Percentiles rank a stretch among this genome's conserved stretches.
Evolutionary conservation across 2,329 filamentous ascomycete genomes (phyloP).

Genomic region (Penicillium paneum): DNA sequence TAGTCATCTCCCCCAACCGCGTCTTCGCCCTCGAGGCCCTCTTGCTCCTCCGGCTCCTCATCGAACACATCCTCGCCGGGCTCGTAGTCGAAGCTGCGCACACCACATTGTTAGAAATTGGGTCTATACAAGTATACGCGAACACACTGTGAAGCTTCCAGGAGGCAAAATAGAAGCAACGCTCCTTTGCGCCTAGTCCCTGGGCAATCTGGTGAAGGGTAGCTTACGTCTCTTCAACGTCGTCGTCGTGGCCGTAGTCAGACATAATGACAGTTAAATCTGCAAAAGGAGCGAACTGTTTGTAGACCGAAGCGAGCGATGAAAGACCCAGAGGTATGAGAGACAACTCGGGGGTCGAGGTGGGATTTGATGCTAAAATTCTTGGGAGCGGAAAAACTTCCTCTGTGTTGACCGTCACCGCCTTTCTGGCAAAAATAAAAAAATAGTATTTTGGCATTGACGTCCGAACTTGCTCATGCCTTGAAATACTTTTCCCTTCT

Average conservation of each 20-base stretch:
- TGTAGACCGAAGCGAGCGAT: constrained; percentile 12
- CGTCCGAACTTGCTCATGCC: constrained; percentile 1
- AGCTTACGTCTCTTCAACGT: constrained; percentile 56
- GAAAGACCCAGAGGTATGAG: constrained; percentile 18
- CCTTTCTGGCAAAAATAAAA: constrained; percentile 35
- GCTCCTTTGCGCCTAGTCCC: constrained; percentile 13
- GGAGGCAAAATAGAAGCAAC: constrained; percentile 6
- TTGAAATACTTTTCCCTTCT: background rate
- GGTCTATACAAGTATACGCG: constrained; percentile 8
- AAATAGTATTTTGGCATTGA: constrained; percentile 19
- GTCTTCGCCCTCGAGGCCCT: constrained; percentile 53
- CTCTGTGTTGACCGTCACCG: constrained; percentile 32
- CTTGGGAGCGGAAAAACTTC: constrained; percentile 37
- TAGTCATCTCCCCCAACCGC: constrained; percentile 50
- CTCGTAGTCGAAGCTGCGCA: constrained; percentile 48
- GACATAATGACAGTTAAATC: constrained; percentile 56
- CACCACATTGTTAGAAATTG: constrained; percentile 26
- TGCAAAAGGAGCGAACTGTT: constrained; percentile 10
- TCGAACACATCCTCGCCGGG: constrained; percentile 64
- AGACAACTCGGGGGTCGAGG: constrained; percentile 14
- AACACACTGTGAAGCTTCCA: constrained; percentile 4
- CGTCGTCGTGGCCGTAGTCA: constrained; percentile 69
- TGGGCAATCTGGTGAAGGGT: constrained; percentile 6
- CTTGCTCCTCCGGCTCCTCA: constrained; percentile 59
- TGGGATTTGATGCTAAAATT: constrained; percentile 24